Evolutionary conservation across 305 asterid genomes (phyloP).

Genomic region (Fraxinus greggii): DNA sequence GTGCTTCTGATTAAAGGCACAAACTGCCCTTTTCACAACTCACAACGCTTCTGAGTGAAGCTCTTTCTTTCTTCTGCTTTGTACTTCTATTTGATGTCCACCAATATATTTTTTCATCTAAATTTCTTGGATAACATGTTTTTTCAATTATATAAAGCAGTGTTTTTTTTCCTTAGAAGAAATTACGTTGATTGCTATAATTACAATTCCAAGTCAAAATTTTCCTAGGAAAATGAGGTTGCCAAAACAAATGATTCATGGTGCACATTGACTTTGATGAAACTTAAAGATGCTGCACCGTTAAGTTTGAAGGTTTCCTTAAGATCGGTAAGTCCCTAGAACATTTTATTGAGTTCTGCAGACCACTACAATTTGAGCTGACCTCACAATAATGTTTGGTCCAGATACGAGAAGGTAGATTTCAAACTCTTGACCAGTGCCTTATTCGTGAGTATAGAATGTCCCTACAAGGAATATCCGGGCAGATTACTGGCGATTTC

Average conservation of each 20-base stretch:
- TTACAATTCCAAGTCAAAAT: conserved; percentile 14
- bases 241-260: conserved; percentile 64
- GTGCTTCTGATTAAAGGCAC: background rate
- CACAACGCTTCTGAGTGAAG: background rate
- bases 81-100: background rate
- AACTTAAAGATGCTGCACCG: conserved; percentile 73
- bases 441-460: conserved; percentile 83
- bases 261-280: conserved; percentile 61
- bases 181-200: background rate
- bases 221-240: conserved; percentile 65
- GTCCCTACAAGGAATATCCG: conserved; percentile 34
- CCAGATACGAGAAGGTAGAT: conserved; percentile 92
- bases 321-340: conserved; percentile 68
- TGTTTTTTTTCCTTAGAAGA: conserved; percentile 12
- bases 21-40: background rate
- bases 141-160: background rate
- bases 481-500: conserved; percentile 65
- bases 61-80: background rate
- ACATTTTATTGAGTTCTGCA: background rate
- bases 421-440: conserved; percentile 84
- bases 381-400: conserved; percentile 16
- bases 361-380: conserved; percentile 14
- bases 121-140: background rate
- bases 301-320: conserved; percentile 90
- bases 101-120: background rate